A percentile compares a stretch with the other conserved stretches of the same genome.
These are phyloP conservation scores for Clitoria ternatea DNA, from an alignment of 306 rosid species.

Conservation along the genomic window DNA sequence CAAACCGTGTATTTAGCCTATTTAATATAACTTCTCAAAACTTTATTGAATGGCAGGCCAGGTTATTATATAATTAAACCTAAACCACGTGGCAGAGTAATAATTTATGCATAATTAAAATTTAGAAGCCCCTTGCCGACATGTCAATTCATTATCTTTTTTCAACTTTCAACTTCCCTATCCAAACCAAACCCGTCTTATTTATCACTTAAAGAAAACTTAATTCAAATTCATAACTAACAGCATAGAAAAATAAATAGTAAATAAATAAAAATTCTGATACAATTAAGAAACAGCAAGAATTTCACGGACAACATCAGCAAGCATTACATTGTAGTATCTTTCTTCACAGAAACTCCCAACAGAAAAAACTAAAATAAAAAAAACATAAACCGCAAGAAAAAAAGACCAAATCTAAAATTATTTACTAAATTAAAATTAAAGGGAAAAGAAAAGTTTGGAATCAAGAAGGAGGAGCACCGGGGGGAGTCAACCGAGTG, in stretches of 20 bases:
- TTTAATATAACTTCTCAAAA: no score
- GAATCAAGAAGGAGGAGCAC: constrained; percentile 26
- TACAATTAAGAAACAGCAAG: not conserved
- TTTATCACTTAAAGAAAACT: no score
- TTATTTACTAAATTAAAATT: not conserved
- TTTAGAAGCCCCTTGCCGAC: not conserved
- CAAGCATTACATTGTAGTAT: not conserved
- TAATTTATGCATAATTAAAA: not conserved
- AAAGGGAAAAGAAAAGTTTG: not conserved
- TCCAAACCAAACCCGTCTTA: not conserved
- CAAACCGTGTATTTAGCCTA: no score
- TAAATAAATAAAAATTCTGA: not conserved
- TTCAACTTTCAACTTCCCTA: not conserved
- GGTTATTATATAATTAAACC: no score
- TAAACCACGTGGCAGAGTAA: no score
- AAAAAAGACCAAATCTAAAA: not conserved
- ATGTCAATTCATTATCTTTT: not conserved
- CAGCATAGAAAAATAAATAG: not conserved
- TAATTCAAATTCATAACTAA: not conserved
- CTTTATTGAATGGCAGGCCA: no score
- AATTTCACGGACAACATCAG: not conserved
- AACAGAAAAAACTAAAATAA: not conserved
- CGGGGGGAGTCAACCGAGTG: constrained; percentile 1
- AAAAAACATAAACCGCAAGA: not conserved
- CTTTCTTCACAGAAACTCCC: constrained; percentile 17